phyloP scores from a whole-genome alignment of 176 grass and related monocot genomes.

The Tillandsia fasciculata region DNA sequence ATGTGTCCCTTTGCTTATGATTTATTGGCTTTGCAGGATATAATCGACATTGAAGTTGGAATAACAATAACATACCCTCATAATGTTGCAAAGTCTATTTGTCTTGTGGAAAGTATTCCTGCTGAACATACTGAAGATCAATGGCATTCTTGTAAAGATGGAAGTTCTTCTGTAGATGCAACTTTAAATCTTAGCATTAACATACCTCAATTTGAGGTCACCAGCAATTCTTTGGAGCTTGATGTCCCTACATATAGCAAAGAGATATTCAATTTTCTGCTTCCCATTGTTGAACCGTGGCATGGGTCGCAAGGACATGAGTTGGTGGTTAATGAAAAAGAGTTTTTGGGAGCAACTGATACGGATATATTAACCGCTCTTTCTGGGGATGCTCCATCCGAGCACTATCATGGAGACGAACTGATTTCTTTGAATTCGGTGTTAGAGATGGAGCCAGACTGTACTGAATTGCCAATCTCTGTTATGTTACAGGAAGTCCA shows the following conservation, averaged over 20 bases:
- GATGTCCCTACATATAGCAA: constrained; percentile 32
- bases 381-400: constrained; percentile 33
- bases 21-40: constrained; percentile 48
- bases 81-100: constrained; percentile 48
- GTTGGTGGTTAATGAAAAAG: constrained; percentile 31
- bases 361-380: constrained; percentile 49
- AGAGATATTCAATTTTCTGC: constrained; percentile 42
- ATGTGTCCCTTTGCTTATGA: constrained; percentile 12
- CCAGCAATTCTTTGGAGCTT: constrained; percentile 44
- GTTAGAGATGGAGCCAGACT: constrained; percentile 61
- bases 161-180: constrained; percentile 17
- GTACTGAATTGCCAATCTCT: constrained; percentile 51
- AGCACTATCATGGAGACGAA: constrained; percentile 30
- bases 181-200: constrained; percentile 23
- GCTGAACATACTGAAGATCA: constrained; percentile 24
- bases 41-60: constrained; percentile 45
- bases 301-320: constrained; percentile 28
- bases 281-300: constrained; percentile 37
- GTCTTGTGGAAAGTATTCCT: constrained; percentile 47
- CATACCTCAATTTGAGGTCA: constrained; percentile 68
- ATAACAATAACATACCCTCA: constrained; percentile 46
- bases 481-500: constrained; percentile 61
- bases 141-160: constrained; percentile 29
- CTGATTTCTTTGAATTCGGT: constrained; percentile 33
- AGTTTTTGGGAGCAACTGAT: constrained; percentile 44